Percentiles rank a stretch among this genome's conserved stretches.
Evolutionary conservation across 768 basidiomycete genomes (phyloP).

Genomic region (Mycena haematopus): DNA sequence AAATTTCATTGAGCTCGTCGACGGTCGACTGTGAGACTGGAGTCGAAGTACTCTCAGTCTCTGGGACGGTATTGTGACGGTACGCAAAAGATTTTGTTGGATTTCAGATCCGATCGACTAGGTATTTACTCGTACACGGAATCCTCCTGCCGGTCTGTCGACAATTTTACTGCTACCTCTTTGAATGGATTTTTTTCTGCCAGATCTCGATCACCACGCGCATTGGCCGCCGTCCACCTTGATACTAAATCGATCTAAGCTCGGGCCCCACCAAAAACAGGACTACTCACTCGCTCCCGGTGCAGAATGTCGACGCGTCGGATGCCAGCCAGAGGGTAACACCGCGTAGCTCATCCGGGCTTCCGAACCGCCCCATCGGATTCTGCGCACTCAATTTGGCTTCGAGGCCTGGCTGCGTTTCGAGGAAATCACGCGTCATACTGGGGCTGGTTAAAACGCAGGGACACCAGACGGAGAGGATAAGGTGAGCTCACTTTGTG

Average conservation of each 20-base stretch:
- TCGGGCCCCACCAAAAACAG: background rate
- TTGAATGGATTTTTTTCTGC: no score
- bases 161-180: no score
- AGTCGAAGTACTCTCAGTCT: no score
- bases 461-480: background rate
- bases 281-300: constrained; percentile 45
- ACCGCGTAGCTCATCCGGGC: constrained; percentile 72
- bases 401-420: constrained; percentile 57
- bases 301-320: constrained; percentile 75
- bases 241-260: constrained; percentile 7
- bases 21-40: no score
- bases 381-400: constrained; percentile 66
- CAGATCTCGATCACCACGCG: constrained; percentile 18
- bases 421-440: constrained; percentile 67
- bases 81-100: no score
- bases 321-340: constrained; percentile 70
- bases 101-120: no score
- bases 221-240: constrained; percentile 28
- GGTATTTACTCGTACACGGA: no score
- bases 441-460: constrained; percentile 36
- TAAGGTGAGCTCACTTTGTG: constrained; percentile 49
- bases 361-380: constrained; percentile 69
- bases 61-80: no score
- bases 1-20: no score
- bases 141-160: no score